Evolutionary conservation across 2,329 filamentous ascomycete genomes (phyloP).

Genomic region (Eutypella sp.): DNA sequence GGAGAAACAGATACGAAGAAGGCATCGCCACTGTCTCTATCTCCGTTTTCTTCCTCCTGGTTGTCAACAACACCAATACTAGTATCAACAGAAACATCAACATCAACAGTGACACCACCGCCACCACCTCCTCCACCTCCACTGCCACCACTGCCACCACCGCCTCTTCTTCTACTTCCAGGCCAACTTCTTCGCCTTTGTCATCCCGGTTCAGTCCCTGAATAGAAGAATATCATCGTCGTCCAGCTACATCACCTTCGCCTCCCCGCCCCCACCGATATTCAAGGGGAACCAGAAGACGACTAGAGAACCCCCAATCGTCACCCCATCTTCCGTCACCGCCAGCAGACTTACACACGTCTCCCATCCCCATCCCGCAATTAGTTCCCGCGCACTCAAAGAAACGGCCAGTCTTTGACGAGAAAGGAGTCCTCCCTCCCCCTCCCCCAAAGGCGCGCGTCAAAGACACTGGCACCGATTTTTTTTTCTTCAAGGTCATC

Average conservation of each 20-base stretch:
- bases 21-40: not conserved
- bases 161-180: slow-evolving; percentile 9
- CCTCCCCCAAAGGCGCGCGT: slow-evolving; percentile 16
- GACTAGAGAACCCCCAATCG: too few species aligned
- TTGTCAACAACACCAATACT: not conserved
- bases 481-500: too few species aligned
- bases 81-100: too few species aligned
- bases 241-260: not conserved
- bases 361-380: slow-evolving; percentile 35
- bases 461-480: too few species aligned
- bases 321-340: slow-evolving; percentile 15
- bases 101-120: slow-evolving; percentile 3
- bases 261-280: slow-evolving; percentile 15
- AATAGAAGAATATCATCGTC: not conserved
- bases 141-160: not conserved
- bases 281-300: slow-evolving; percentile 16
- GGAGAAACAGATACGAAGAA: not conserved
- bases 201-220: slow-evolving; percentile 6
- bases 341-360: slow-evolving; percentile 40
- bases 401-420: slow-evolving; percentile 23
- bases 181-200: slow-evolving; percentile 4
- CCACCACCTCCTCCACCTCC: slow-evolving; percentile 2
- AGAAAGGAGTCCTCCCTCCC: too few species aligned
- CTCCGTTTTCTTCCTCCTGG: not conserved
- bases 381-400: too few species aligned